These are phyloP conservation scores for Podaxis sp. DNA, from an alignment of 768 basidiomycete species.

Conservation along the genomic window DNA sequence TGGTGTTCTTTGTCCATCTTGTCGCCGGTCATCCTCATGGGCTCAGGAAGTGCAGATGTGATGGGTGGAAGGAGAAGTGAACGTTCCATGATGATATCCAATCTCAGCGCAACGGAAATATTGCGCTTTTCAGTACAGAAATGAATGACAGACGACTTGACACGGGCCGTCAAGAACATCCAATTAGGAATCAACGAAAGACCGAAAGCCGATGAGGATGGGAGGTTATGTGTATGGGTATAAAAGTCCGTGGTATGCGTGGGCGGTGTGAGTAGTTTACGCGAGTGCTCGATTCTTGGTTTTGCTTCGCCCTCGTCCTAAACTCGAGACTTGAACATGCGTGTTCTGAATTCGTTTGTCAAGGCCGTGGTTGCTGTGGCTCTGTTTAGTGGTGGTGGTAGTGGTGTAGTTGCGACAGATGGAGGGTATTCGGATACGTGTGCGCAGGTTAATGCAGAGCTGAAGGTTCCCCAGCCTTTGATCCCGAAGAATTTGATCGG, in stretches of 20 bases:
- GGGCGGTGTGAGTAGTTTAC: neutral
- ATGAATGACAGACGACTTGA: neutral
- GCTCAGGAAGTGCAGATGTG: neutral
- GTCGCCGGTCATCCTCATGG: neutral
- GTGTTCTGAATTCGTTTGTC: neutral
- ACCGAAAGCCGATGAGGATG: neutral
- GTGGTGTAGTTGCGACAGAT: neutral
- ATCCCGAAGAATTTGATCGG: conserved; percentile 22
- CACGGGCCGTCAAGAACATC: neutral
- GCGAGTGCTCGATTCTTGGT: neutral
- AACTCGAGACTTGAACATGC: neutral
- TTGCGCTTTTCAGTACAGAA: too few relatives aligned
- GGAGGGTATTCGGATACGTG: conserved; percentile 33
- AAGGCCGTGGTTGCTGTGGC: neutral
- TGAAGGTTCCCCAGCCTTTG: conserved; percentile 27
- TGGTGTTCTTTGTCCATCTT: neutral
- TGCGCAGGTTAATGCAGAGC: conserved; percentile 32
- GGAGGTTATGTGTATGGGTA: neutral
- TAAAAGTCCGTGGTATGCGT: neutral
- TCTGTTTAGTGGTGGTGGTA: neutral
- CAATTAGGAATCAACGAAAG: neutral
- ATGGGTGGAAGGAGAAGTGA: neutral
- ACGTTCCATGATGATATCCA: neutral
- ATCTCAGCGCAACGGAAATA: neutral
- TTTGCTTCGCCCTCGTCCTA: neutral